Percentiles rank a stretch among this genome's conserved stretches.
These are phyloP conservation scores for Acer yangbiense DNA, from an alignment of 345 rosid species.

Conservation along the genomic window DNA sequence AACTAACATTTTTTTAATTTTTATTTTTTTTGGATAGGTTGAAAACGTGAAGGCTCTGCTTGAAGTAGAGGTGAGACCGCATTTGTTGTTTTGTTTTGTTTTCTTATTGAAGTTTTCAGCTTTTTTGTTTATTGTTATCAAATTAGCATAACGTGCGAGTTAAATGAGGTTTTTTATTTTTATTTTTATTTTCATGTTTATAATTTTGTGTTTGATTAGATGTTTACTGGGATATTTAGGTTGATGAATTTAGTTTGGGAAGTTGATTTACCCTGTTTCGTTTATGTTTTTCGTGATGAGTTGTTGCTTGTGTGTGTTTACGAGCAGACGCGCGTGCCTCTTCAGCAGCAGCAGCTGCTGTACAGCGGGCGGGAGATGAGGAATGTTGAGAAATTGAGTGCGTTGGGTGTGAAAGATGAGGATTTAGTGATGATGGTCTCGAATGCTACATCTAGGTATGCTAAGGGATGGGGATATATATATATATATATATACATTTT, in stretches of 20 bases:
- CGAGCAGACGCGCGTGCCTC: slow-evolving; percentile 76
- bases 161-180: neutral
- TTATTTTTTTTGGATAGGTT: slow-evolving; percentile 44
- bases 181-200: neutral
- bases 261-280: neutral
- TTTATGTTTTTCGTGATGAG: neutral
- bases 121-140: neutral
- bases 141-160: neutral
- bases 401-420: slow-evolving; percentile 84
- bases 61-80: slow-evolving; percentile 81
- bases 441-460: slow-evolving; percentile 51
- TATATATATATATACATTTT: neutral
- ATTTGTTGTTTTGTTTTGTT: neutral
- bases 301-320: slow-evolving; percentile 8
- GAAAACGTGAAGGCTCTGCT: slow-evolving; percentile 96
- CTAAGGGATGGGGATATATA: neutral
- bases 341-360: slow-evolving; percentile 88
- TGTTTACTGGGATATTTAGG: neutral
- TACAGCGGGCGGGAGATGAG: slow-evolving; percentile 81
- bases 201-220: neutral
- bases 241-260: neutral
- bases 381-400: slow-evolving; percentile 77
- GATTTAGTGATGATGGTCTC: slow-evolving; percentile 96
- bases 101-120: neutral
- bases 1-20: slow-evolving; percentile 12